Conservation (phyloP, 2,329 filamentous ascomycete genomes). For the Lojkania enalia region DNA sequence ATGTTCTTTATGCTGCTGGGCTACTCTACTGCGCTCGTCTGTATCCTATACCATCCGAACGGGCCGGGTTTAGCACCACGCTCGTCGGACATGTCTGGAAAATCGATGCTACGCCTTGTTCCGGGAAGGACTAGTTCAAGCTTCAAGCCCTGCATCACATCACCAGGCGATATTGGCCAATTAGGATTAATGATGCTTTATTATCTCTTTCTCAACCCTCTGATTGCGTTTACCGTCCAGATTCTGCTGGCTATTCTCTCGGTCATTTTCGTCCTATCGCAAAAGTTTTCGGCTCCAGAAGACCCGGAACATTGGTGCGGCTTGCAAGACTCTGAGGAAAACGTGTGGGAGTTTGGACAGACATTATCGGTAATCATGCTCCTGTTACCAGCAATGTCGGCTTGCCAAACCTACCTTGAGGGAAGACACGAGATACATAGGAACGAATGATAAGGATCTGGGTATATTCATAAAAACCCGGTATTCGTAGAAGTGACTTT, state of each 20-base stretch:
- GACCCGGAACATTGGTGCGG: slow-evolving; percentile 25
- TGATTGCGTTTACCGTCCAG: slow-evolving; percentile 31
- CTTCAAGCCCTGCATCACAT: slow-evolving; percentile 5
- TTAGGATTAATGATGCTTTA: slow-evolving; percentile 21
- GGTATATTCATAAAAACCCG: too few relatives aligned
- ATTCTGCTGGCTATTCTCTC: slow-evolving; percentile 29
- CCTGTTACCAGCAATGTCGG: slow-evolving; percentile 30
- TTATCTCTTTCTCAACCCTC: slow-evolving; percentile 32
- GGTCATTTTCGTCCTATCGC: slow-evolving; percentile 27
- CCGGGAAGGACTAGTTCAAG: too few relatives aligned
- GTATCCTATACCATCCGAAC: slow-evolving; percentile 29
- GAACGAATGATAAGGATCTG: slow-evolving; percentile 1
- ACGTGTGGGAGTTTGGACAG: slow-evolving; percentile 37
- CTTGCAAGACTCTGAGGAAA: slow-evolving; percentile 28
- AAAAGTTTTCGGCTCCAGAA: slow-evolving; percentile 31
- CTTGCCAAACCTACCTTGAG: slow-evolving; percentile 32
- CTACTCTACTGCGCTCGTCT: slow-evolving; percentile 33
- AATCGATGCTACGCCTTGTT: slow-evolving; percentile 1
- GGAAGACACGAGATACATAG: slow-evolving; percentile 28
- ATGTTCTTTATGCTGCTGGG: slow-evolving; percentile 33
- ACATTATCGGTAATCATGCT: slow-evolving; percentile 37
- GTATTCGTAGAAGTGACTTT: too few relatives aligned
- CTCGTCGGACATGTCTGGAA: slow-evolving; percentile 3
- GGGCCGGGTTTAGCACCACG: slow-evolving; percentile 7
- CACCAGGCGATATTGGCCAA: not conserved